Base-by-base conservation (phyloP, 129 eudicot species). In the Saposhnikovia divaricata region DNA sequence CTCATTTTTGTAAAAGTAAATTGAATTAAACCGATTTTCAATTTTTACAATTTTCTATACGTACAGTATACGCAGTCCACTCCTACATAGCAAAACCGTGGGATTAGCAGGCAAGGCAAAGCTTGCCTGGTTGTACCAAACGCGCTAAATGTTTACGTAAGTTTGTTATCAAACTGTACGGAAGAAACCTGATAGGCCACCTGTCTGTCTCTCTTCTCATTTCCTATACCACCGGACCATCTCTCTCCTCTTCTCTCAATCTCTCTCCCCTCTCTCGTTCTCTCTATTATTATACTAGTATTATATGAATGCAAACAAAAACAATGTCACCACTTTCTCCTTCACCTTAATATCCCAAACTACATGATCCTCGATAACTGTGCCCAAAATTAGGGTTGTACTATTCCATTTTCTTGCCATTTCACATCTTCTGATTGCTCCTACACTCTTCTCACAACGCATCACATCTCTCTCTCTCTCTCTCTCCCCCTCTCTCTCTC, bases 171-270 rank as follows among this genome's bases (percentile, higher is more conserved):
- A 23, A 21, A 2, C 1, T 61, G 69, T n/a, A 59, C 66, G 66
- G 66, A 59, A 9, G 13, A 23, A 59, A 59, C 31, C 34, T n/a
- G 69, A 61, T 2, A 61, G 69, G 69, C 69, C 69, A 61, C 69
- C 69, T 61, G 69, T 61, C 69, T 61, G 69, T 25, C 34, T 61
- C 69, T n/a, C 74, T 69, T 69, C 39, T 5, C 74, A 69, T 28
- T 61, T 61, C 69, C 69, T 61, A n/a, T 34, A 61, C 69, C 69
- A n/a, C 69, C 69, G 34, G 69, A 61, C 73, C 42, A 68, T 68
- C 73, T 68, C 40, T 68, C 73, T 27, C 73, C 16, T 27, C 25
- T 4, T 19, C 21, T 1, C 9, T 12, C 45, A 43, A 21, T n/a
- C 71, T 63, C 71, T 27, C 38, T 63, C 72, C 12, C 12, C 38